Evolutionary conservation across 169 alveolate genomes (phyloP).

Genomic region (Eimeria necatrix): DNA sequence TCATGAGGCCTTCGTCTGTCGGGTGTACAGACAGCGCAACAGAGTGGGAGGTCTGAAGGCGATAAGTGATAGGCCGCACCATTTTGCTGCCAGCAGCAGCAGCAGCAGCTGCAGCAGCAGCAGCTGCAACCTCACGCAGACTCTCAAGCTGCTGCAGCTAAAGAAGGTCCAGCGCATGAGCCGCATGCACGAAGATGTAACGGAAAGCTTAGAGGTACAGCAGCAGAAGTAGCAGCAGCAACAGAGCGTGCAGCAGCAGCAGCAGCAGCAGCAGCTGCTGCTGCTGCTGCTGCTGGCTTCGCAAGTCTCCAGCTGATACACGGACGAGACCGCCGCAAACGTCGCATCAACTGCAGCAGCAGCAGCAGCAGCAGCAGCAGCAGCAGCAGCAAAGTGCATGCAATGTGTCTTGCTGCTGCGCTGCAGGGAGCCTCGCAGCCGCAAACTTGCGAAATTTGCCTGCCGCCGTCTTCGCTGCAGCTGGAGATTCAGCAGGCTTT

Average conservation of each 20-base stretch:
- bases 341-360: neutral
- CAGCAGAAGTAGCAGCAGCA: neutral
- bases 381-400: neutral
- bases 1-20: slow-evolving; percentile 84
- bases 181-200: neutral
- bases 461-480: slow-evolving; percentile 27
- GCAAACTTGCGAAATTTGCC: slow-evolving; percentile 14
- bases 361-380: slow-evolving; percentile 2
- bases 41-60: slow-evolving; percentile 84
- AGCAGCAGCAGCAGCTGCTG: too few species aligned
- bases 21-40: slow-evolving; percentile 80
- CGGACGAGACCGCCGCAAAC: too few species aligned
- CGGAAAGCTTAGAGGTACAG: neutral
- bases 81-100: slow-evolving; percentile 18
- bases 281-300: slow-evolving; percentile 4
- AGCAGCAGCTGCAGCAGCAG: neutral
- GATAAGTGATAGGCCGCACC: slow-evolving; percentile 81
- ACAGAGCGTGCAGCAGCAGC: too few species aligned
- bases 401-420: neutral
- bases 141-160: slow-evolving; percentile 23
- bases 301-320: too few species aligned
- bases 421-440: slow-evolving; percentile 58
- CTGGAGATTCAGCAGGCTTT: slow-evolving; percentile 67
- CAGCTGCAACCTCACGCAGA: slow-evolving; percentile 38
- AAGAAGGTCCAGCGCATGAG: neutral